These are phyloP conservation scores for Globisporangium alternatum DNA, from an alignment of 352 stramenopile species.

Conservation along the genomic window DNA sequence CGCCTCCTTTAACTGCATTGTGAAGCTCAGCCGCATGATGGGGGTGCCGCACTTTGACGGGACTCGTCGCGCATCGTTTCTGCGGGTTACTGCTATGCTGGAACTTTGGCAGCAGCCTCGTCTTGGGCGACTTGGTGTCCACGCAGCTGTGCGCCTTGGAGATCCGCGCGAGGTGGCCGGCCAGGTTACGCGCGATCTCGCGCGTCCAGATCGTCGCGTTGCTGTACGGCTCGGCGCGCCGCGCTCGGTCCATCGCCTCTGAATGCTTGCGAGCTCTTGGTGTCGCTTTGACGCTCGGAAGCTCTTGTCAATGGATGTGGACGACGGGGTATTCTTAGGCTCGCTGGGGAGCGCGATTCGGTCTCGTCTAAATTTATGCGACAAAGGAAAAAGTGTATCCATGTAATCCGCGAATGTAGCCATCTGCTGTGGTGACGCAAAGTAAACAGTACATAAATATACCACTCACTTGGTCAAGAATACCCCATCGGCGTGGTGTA, in stretches of 20 bases:
- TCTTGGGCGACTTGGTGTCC: slow-evolving; percentile 65
- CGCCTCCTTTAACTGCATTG: neutral
- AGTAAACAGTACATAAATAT: neutral
- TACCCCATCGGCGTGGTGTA: slow-evolving; percentile 6
- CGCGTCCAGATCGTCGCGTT: slow-evolving; percentile 76
- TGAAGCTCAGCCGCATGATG: neutral
- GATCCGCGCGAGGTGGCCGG: slow-evolving; percentile 60
- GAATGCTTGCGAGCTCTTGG: no score
- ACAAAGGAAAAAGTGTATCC: neutral
- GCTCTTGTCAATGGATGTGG: neutral
- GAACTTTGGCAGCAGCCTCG: slow-evolving; percentile 43
- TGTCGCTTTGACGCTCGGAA: neutral
- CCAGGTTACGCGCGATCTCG: slow-evolving; percentile 68
- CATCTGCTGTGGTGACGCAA: neutral
- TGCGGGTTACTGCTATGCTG: slow-evolving; percentile 27
- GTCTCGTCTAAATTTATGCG: slow-evolving; percentile 2
- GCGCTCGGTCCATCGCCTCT: slow-evolving; percentile 54
- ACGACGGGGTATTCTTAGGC: slow-evolving; percentile 6
- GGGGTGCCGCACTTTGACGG: slow-evolving; percentile 33
- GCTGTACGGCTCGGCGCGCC: slow-evolving; percentile 72
- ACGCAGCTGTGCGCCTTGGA: slow-evolving; percentile 73
- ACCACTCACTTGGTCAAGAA: slow-evolving; percentile 1
- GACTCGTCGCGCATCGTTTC: slow-evolving; percentile 49
- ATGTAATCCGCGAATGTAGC: slow-evolving; percentile 1
- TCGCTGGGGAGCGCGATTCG: neutral